phyloP scores from a whole-genome alignment of 208 protist species.

The Tetramitus jugosus region DNA sequence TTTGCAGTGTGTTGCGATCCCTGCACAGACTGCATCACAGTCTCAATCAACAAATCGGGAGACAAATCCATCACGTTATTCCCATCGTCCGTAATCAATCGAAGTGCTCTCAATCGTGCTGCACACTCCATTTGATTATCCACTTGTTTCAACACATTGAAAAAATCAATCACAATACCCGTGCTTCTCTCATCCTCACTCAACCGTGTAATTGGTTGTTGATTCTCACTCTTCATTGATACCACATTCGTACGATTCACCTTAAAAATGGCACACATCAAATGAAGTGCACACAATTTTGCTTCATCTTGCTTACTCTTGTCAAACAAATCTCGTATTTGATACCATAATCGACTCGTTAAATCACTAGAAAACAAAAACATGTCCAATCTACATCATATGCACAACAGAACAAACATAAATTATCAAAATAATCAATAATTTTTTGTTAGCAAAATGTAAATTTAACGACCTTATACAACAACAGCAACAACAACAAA shows the following conservation, averaged over 20 bases:
- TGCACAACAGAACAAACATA: too few species aligned
- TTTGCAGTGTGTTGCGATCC: not conserved
- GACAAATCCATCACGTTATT: not conserved
- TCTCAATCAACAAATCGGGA: not conserved
- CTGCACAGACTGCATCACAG: not conserved
- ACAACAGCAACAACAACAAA: too few species aligned
- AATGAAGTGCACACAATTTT: not conserved
- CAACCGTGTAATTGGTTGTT: not conserved
- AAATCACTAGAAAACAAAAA: too few species aligned
- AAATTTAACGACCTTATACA: too few species aligned
- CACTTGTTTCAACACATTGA: not conserved
- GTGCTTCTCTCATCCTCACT: not conserved
- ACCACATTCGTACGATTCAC: not conserved
- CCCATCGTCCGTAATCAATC: not conserved
- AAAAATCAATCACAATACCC: not conserved
- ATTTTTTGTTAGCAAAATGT: too few species aligned
- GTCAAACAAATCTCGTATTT: not conserved
- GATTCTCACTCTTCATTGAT: not conserved
- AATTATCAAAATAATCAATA: too few species aligned
- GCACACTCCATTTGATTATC: not conserved
- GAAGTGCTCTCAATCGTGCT: not conserved
- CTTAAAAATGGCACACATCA: not conserved
- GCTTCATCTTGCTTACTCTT: not conserved
- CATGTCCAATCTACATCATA: too few species aligned
- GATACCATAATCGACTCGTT: too few species aligned